Evolutionary conservation across 768 basidiomycete species (phyloP), one percentile per base, ranked within the genome.

Genomic region (Xerocomus brunneocitrinus): DNA sequence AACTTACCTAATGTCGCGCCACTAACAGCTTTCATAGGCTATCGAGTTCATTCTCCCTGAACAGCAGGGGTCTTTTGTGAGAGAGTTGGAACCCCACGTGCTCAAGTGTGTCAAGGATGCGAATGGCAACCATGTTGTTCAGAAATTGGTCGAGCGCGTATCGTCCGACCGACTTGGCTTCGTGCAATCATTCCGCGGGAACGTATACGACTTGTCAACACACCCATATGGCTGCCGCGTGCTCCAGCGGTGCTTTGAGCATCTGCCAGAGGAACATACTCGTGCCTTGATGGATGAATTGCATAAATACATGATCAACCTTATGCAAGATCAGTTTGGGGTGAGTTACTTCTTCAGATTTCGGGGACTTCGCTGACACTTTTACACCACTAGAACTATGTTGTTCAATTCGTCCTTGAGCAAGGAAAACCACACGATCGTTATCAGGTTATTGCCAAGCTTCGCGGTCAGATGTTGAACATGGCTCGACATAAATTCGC

Each of bases 221-320:
- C 93, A 98, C 65, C 84, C 91, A 0, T 97, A 91, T 61, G 95
- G 95, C 1, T 98, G 95, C 65, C 86, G 95, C 10, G 95, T 98
- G 24, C 78, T 98, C 31, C 95, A 98, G 68, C 80, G 93, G 52
- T 93, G 91, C 66, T 83, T 98, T 49, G 91, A 95, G 67, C 83
- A 91, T 66, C 75, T 95, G 25, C 81, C 89, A 0, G 78, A 82
- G 25, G 79, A 79, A 9, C 80, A 83, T 42, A 85, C 81, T 0
- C 79, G 85, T 48, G 77, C 81, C 0, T 73, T 98, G 31, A 74
- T 97, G 62, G 88, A 93, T 45, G 94, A 97, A 66, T 71, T 98
- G 49, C 87, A 89, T 63, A 76, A 78, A 27, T 81, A 82, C 62
- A 80, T 85, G 31, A 71, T 79, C 54, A 78, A 78, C 48, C 73